Conservation (phyloP, 768 basidiomycete species). For the Harrya chromipes region DNA sequence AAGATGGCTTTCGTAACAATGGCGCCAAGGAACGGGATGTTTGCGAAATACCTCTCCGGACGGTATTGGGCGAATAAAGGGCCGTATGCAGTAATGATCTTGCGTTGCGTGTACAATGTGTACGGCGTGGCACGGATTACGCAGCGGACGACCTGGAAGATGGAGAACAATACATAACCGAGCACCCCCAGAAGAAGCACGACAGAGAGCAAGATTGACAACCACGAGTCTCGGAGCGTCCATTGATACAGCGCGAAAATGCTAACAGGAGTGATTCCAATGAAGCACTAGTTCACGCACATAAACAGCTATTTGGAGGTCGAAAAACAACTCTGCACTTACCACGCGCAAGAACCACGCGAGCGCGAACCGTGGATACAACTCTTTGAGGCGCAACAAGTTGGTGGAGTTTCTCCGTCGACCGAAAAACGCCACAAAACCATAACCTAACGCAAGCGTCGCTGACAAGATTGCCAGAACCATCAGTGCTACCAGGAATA, state of each 20-base stretch:
- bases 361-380: conserved; percentile 46
- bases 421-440: conserved; percentile 31
- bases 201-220: conserved; percentile 77
- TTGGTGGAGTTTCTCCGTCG: conserved; percentile 20
- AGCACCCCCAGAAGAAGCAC: conserved; percentile 55
- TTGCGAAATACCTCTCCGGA: conserved; percentile 63
- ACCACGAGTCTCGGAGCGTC: conserved; percentile 86
- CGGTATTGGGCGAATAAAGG: conserved; percentile 71
- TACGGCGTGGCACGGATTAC: conserved; percentile 40
- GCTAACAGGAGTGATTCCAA: conserved; percentile 64
- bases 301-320: conserved; percentile 2
- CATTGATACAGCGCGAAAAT: conserved; percentile 88
- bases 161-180: conserved; percentile 46
- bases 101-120: conserved; percentile 35
- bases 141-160: conserved; percentile 47
- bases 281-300: conserved; percentile 45
- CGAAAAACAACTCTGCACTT: conserved; percentile 27
- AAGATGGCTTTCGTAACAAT: conserved; percentile 68
- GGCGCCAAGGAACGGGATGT: conserved; percentile 52
- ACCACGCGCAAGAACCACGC: conserved; percentile 71
- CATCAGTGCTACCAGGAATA: conserved; percentile 74
- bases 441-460: conserved; percentile 52
- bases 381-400: conserved; percentile 19
- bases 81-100: conserved; percentile 42
- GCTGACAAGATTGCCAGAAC: conserved; percentile 57